A percentile compares a stretch with the other conserved stretches of the same genome.
Conservation (phyloP, 2,329 filamentous ascomycete species). For the Calonectria pteridis region DNA sequence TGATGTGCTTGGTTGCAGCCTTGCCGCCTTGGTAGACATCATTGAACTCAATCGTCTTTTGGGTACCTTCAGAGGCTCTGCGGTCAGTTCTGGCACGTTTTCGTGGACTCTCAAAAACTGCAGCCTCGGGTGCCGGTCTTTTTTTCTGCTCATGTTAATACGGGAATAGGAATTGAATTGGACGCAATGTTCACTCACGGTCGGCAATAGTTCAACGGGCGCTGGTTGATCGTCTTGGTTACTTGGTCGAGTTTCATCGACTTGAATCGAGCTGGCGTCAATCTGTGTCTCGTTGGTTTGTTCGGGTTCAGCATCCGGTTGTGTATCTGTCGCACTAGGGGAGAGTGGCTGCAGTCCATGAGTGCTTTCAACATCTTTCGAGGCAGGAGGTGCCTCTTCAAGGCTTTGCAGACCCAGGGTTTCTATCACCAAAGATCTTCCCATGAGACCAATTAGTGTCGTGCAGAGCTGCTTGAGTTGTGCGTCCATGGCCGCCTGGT, state of each 20-base stretch:
- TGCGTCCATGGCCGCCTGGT: not conserved
- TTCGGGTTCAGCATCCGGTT: not conserved
- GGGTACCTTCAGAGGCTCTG: not conserved
- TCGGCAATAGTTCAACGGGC: not conserved
- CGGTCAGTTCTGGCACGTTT: not conserved
- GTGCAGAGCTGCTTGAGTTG: conserved; percentile 7
- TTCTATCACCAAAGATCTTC: not conserved
- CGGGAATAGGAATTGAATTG: no score
- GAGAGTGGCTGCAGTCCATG: not conserved
- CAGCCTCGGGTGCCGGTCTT: not conserved
- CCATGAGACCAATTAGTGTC: not conserved
- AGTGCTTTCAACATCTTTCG: not conserved
- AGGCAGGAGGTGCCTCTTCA: not conserved
- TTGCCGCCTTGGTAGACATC: conserved; percentile 21
- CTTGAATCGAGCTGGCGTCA: not conserved
- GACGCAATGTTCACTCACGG: not conserved
- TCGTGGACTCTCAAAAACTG: not conserved
- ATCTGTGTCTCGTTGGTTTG: not conserved
- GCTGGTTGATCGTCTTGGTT: not conserved
- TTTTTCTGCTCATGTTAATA: not conserved
- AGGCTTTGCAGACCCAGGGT: not conserved
- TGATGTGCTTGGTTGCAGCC: conserved; percentile 10
- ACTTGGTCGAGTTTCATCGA: not conserved
- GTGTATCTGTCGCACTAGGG: not conserved
- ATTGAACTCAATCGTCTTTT: conserved; percentile 8